Conservation (phyloP, 441 rosid genomes). For the Adansonia madagascariensis region DNA sequence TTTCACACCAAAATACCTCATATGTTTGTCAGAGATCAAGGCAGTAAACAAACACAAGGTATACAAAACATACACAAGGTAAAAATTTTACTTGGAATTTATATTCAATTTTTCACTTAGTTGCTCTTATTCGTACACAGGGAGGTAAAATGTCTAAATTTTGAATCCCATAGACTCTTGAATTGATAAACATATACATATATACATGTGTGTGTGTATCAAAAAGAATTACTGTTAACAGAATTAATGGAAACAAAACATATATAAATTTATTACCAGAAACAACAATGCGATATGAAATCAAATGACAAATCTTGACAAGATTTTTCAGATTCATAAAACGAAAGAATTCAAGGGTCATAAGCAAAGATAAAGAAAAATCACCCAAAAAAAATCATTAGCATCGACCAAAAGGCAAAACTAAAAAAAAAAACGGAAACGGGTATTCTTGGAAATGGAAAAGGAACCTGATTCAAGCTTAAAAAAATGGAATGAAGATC, state of each 20-base stretch:
- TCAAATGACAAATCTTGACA: not conserved
- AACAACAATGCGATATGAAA: conserved; percentile 3
- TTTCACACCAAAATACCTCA: not conserved
- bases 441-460: not conserved
- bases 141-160: not conserved
- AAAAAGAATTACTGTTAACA: not conserved
- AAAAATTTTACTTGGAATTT: not conserved
- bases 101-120: not conserved
- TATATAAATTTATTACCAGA: not conserved
- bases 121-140: not conserved
- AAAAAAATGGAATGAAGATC: not conserved
- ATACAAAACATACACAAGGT: not conserved
- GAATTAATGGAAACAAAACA: not conserved
- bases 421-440: too few species aligned
- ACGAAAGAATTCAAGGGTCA: not conserved
- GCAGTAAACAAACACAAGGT: not conserved
- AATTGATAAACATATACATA: not conserved
- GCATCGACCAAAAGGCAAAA: not conserved
- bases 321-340: not conserved
- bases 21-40: too few species aligned
- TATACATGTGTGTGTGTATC: not conserved
- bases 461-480: conserved; percentile 14
- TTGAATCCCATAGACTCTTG: not conserved
- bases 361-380: not conserved
- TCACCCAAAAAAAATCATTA: not conserved